Conservation (phyloP, 2,329 filamentous ascomycete species). For the Aureobasidium lini region DNA sequence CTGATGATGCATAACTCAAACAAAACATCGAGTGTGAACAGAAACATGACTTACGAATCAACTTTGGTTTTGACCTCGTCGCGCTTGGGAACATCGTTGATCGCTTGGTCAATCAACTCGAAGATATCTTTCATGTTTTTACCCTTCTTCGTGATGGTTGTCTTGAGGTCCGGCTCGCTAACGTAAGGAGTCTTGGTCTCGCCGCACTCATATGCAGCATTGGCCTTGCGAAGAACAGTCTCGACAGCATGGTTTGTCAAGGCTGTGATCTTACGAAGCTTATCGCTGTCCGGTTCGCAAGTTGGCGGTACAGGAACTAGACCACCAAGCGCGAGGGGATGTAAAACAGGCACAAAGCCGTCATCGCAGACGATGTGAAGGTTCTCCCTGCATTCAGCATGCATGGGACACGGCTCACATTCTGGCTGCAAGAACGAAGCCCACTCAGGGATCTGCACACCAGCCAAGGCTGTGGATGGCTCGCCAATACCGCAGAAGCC, state of each 20-base stretch:
- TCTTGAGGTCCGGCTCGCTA: slow-evolving; percentile 63
- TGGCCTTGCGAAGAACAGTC: slow-evolving; percentile 66
- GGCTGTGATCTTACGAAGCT: slow-evolving; percentile 74
- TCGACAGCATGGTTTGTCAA: slow-evolving; percentile 85
- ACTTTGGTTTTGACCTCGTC: slow-evolving; percentile 53
- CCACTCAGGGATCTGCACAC: slow-evolving; percentile 65
- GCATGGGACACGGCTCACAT: slow-evolving; percentile 83
- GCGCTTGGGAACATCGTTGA: slow-evolving; percentile 59
- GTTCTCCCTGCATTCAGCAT: slow-evolving; percentile 79
- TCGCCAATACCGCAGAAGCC: slow-evolving; percentile 84
- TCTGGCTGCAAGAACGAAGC: slow-evolving; percentile 63
- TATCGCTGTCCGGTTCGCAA: slow-evolving; percentile 91
- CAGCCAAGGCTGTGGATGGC: slow-evolving; percentile 50
- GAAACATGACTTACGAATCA: slow-evolving; percentile 48
- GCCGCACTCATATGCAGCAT: slow-evolving; percentile 87
- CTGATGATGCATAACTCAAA: slow-evolving; percentile 17
- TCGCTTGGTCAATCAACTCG: slow-evolving; percentile 69
- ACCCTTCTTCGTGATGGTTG: slow-evolving; percentile 67
- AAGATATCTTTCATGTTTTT: slow-evolving; percentile 89
- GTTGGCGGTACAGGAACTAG: slow-evolving; percentile 78
- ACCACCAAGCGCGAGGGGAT: slow-evolving; percentile 75
- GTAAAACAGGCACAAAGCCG: slow-evolving; percentile 77
- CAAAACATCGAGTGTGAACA: slow-evolving; percentile 18
- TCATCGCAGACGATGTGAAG: slow-evolving; percentile 73
- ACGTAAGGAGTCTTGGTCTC: slow-evolving; percentile 62